Base-by-base conservation (phyloP, 192 early-diverging fungal genomes). In the Coemansia sp. region DNA sequence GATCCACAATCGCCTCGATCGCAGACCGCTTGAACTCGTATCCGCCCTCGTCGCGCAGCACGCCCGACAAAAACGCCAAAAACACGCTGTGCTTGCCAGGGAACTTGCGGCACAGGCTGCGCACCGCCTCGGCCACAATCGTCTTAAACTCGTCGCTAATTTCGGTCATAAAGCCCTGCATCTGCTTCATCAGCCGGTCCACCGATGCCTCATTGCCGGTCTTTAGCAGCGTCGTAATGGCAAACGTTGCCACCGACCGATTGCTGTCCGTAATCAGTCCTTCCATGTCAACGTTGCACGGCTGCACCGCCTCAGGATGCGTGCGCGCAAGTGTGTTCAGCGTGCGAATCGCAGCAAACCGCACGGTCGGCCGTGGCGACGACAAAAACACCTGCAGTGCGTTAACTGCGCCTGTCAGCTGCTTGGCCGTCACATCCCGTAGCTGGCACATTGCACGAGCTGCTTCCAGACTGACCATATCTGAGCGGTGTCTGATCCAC, bases 121-220 rank as follows among this genome's bases (percentile, higher is more conserved):
- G 90, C 58, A 98, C 92, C 29, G 97, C 97, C 60, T 99, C 96
- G 41, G 98, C 92, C n/a, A 99, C 94, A 62, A 98, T 94, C 23
- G 98, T 89, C 84, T 99, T 99, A 85, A 98, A 99, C 72, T 99
- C 97, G 76, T 97, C 96, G 29, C 94, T 92, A 48, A 99, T 99
- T 75, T 99, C 97, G 12, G 87, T 84, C 94, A 99, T 98, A 69
- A 99, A 98, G 17, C 93, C 92, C 62, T 90, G 88, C 68, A 99
- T 98, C 76, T 99, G 97, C 83, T 99, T 98, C 94, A 99, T 96
- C 69, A 99, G 83, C 22, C 97, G 87, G 74, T 99, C 97, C 19
- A 99, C 97, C 48, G 90, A 92, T 5, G 93, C 92, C 69, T 98
- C 97, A 77, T 94, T 99, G 22, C 97, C 97, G 2, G 97, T 99